These are phyloP conservation scores for Chaetomium olivaceum DNA, from an alignment of 2,329 filamentous ascomycete genomes.

Conservation along the genomic window DNA sequence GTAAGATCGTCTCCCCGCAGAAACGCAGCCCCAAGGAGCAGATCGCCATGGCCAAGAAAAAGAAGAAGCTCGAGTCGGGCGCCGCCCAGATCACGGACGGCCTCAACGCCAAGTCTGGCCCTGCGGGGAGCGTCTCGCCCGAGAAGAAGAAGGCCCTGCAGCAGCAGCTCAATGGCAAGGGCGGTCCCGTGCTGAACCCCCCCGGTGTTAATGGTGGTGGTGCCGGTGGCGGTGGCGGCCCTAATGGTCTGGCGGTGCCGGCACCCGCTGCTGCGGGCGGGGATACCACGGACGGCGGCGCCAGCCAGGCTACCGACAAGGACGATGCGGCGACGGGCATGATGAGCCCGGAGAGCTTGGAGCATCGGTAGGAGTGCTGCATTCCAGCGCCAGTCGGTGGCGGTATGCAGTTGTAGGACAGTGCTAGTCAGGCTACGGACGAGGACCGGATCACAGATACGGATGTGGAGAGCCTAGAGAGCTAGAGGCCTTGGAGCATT, in stretches of 20 bases:
- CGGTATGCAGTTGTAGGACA: no score
- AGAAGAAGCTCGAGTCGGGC: slow-evolving; percentile 68
- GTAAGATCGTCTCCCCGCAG: slow-evolving; percentile 82
- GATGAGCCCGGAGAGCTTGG: slow-evolving; percentile 82
- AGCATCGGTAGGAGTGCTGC: slow-evolving; percentile 36
- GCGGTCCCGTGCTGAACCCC: slow-evolving; percentile 31
- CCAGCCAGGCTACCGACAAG: slow-evolving; percentile 64
- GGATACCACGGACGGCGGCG: slow-evolving; percentile 58
- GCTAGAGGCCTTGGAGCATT: slow-evolving; percentile 62
- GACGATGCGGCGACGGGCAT: slow-evolving; percentile 63
- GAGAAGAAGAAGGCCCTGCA: slow-evolving; percentile 51
- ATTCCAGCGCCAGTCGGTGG: no score
- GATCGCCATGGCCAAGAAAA: slow-evolving; percentile 81
- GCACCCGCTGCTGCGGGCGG: slow-evolving; percentile 35
- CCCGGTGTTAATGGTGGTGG: background rate
- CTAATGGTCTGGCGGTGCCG: slow-evolving; percentile 42
- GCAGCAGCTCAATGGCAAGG: background rate
- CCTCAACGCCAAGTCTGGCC: slow-evolving; percentile 13
- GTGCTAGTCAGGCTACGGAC: no score
- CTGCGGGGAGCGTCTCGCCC: slow-evolving; percentile 37
- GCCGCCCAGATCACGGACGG: slow-evolving; percentile 54
- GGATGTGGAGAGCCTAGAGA: slow-evolving; percentile 84
- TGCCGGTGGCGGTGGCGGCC: slow-evolving; percentile 25
- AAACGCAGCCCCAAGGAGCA: slow-evolving; percentile 82
- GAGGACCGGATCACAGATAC: no score